Conservation (phyloP, 2,329 filamentous ascomycete genomes). For the Colletotrichum camelliae region DNA sequence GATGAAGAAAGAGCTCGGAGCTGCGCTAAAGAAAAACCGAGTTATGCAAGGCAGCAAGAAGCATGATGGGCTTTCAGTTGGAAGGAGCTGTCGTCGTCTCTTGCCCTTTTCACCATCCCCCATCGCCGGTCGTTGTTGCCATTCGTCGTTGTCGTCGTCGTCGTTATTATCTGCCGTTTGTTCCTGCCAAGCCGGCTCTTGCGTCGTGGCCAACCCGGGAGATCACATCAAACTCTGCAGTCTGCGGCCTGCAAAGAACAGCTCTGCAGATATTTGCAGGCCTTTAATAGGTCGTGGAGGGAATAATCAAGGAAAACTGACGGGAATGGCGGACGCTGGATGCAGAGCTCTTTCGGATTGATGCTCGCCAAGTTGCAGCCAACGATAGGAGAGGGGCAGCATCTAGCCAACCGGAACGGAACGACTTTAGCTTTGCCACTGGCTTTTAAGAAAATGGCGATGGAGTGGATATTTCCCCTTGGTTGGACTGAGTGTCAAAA, state of each 20-base stretch:
- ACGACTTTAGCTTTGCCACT: neutral
- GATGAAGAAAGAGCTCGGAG: neutral
- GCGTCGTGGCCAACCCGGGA: neutral
- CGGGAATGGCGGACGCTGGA: neutral
- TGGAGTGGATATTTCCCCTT: neutral
- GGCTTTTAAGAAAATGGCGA: neutral
- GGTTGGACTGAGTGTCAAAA: neutral
- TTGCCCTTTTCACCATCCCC: neutral
- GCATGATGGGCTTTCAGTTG: neutral
- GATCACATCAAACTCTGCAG: too few relatives aligned
- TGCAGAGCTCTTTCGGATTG: neutral
- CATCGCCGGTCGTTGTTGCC: neutral
- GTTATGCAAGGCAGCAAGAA: neutral
- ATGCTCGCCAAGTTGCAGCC: neutral
- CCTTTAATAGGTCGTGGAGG: neutral
- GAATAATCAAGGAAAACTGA: neutral
- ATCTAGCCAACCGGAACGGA: neutral
- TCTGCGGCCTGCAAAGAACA: neutral
- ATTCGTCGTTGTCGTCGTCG: neutral
- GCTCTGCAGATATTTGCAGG: neutral
- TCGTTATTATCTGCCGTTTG: neutral
- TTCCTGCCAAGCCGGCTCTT: neutral
- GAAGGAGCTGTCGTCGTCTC: neutral
- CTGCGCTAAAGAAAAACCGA: neutral
- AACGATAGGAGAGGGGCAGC: neutral